A percentile compares a stretch with the other conserved stretches of the same genome.
Evolutionary conservation across 306 rosid genomes (phyloP).

Genomic region (Prunus armeniaca): DNA sequence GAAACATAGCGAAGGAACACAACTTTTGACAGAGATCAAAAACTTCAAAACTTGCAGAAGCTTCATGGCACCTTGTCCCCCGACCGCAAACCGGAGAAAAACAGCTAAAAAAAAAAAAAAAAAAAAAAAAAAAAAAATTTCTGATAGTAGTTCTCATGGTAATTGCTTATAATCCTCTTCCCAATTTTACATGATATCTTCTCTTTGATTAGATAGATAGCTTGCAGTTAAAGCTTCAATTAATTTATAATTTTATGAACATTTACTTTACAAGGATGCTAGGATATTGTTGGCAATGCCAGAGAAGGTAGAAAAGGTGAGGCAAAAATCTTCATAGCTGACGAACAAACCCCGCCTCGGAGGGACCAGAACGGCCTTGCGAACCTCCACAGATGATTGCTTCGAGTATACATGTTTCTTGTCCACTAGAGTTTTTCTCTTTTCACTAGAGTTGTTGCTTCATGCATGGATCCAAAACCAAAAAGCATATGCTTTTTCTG

Average conservation of each 20-base stretch:
- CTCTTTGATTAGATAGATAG: background rate
- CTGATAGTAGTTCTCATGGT: slow-evolving; percentile 5
- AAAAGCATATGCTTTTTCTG: background rate
- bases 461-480: background rate
- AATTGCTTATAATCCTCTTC: background rate
- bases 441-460: slow-evolving; percentile 2
- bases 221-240: too few species aligned
- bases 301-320: slow-evolving; percentile 5
- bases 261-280: background rate
- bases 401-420: background rate
- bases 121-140: too few species aligned
- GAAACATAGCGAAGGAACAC: slow-evolving; percentile 46
- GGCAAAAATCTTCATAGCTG: background rate
- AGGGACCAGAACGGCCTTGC: background rate
- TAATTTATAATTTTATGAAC: background rate
- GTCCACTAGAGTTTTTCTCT: background rate
- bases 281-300: slow-evolving; percentile 1
- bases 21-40: slow-evolving; percentile 45
- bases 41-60: slow-evolving; percentile 44
- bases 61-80: slow-evolving; percentile 44
- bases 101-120: background rate
- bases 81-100: too few species aligned
- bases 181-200: background rate
- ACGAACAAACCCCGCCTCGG: background rate
- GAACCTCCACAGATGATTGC: background rate